Base-by-base conservation (phyloP, 768 basidiomycete genomes). In the Suillus lakei region DNA sequence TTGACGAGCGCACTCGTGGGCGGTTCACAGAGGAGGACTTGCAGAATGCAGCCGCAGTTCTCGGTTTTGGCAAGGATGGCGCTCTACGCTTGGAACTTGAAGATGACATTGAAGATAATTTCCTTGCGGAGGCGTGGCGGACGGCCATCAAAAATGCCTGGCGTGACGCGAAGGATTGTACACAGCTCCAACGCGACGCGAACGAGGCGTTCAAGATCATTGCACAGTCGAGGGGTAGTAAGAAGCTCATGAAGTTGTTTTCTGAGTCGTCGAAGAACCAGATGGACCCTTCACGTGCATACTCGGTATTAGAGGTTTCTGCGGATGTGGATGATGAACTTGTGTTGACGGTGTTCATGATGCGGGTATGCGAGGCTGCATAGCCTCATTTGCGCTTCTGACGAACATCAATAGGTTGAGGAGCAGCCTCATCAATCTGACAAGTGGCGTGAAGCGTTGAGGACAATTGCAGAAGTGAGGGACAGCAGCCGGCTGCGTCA, bases 271-370 rank as follows among this genome's bases (percentile, higher is more conserved):
- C 87, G 71, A 84, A 83, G 71, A 75, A 78, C 75, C 74, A 74
- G 59, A 91, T 95, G 86, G 88, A 85, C 36, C 87, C 89, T 8
- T 85, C 86, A 60, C 83, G 84, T 67, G 94, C 94, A 43, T 94
- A 91, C 73, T 79, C 84, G 61, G 86, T 88, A 26, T 79, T 95
- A 38, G 91, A 91, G 68, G 82, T 91, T 32, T 87, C 90, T 8
- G 77, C 80, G 62, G 89, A 89, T n/a, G 84, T 88, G 12, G 91
- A 92, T 50, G 93, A 96, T 53, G 77, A 82, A n/a, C 91, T 92
- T 86, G 73, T 96, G 36, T 82, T 92, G 68, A 90, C 88, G 6
- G 84, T 94, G 10, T 94, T 83, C 73, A 73, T 79, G 51, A 83
- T 95, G 83, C 79, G 93, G 79, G 93, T 92, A 70, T 71, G 81